These are phyloP conservation scores for Boletus mariae DNA, from an alignment of 1,284 basidiomycete species.

Conservation along the genomic window DNA sequence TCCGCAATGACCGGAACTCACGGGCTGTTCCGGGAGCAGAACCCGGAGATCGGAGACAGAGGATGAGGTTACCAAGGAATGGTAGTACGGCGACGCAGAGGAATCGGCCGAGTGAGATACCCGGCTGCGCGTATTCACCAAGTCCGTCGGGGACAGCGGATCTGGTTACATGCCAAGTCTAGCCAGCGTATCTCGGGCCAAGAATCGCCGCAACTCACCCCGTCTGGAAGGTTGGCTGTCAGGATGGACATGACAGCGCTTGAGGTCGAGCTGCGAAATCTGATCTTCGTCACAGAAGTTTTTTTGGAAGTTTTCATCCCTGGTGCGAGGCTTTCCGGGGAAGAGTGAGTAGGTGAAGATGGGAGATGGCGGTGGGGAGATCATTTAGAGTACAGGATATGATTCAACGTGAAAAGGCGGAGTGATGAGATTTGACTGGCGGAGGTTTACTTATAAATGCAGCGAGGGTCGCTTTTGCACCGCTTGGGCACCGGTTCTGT, in stretches of 20 bases:
- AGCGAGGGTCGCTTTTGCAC: slow-evolving; percentile 24
- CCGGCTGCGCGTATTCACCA: slow-evolving; percentile 17
- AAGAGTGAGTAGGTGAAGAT: slow-evolving; percentile 1
- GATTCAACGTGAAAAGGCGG: neutral
- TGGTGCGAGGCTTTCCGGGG: no score
- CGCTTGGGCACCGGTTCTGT: slow-evolving; percentile 17
- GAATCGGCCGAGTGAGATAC: slow-evolving; percentile 1
- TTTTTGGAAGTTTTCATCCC: no score
- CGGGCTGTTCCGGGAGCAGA: slow-evolving; percentile 10
- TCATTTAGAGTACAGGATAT: slow-evolving; percentile 19
- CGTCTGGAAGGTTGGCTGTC: slow-evolving; percentile 11
- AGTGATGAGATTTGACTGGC: neutral
- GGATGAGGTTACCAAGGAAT: slow-evolving; percentile 8
- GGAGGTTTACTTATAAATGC: slow-evolving; percentile 26
- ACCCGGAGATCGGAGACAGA: slow-evolving; percentile 16
- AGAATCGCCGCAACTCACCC: slow-evolving; percentile 21
- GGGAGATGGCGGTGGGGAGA: slow-evolving; percentile 15
- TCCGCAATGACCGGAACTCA: slow-evolving; percentile 7
- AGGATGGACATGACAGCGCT: slow-evolving; percentile 16
- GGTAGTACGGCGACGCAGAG: slow-evolving; percentile 7
- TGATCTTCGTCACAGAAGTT: slow-evolving; percentile 9
- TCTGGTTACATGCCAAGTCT: slow-evolving; percentile 14
- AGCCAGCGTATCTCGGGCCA: neutral
- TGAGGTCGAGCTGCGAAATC: slow-evolving; percentile 8
- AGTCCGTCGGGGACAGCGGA: slow-evolving; percentile 24